Evolutionary conservation across 306 rosid species (phyloP), one percentile per base, ranked within the genome.

Genomic region (Aeschynomene evenia): DNA sequence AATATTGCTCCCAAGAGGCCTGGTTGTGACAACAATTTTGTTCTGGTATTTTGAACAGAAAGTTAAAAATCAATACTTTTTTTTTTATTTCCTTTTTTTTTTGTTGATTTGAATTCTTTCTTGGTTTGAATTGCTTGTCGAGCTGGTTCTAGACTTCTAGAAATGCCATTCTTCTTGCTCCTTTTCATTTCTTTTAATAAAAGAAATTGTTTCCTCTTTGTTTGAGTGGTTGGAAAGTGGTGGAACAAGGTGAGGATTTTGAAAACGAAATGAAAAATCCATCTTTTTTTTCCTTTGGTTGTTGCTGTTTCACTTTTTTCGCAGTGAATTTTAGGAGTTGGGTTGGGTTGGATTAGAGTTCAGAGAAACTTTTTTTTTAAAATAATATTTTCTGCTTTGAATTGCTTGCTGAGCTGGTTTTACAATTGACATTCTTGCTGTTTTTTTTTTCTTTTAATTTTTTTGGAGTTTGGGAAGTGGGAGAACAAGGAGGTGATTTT

Each of bases 11-110:
- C 98, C 15, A 79, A 62, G 80, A 79, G 85, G 51, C 97, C 97
- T 76, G 98, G 98, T 21, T 93, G 98, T 57, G 87, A 90, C 1
- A 93, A 93, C 86, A 76, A 90, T 84, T 93, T 93, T 70, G 98
- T 93, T 73, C 86, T 93, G 94, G 98, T 76, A 69, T 8, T 4
- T 3, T 2, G 6, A 19, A 15, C 13, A 4, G 11, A 1, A 33
- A 12, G 12, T 18, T 19, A 6, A 21, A 18, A 11, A 1, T 7
- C 0, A 46, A 19, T 16, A 22, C 2, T 33, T 3, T 11, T 40
- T 40, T 40, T 12, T 11, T 13, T 40, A n/a, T 40, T n/a, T 11
- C 2, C 3, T 40, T 11, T 3, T 1, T 4, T 39, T 8, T 11
- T 39, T 9, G 10, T 9, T 12, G 2, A 1, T 39, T 11, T 9